A percentile compares a stretch with the other conserved stretches of the same genome.
phyloP scores from a whole-genome alignment of 2,329 filamentous ascomycete species.

The Periconia sp. region DNA sequence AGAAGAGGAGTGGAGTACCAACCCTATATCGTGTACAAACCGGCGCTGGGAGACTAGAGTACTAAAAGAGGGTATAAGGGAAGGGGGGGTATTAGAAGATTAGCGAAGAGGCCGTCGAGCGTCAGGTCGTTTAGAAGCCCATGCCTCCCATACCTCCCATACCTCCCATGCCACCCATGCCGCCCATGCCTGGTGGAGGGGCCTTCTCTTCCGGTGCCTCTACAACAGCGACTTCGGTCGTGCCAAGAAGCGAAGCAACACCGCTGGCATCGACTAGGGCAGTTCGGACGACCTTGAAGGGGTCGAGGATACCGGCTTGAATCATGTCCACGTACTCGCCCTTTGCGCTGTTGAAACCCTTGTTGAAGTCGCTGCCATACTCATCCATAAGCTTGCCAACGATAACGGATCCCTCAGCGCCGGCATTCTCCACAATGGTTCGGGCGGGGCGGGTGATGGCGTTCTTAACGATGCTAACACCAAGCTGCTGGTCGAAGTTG shows the following conservation, averaged over 20 bases:
- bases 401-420: conserved; percentile 91
- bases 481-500: conserved; percentile 99
- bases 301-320: conserved; percentile 92
- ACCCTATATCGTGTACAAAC: conserved; percentile 43
- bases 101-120: conserved; percentile 26
- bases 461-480: conserved; percentile 96
- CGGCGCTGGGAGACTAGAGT: conserved; percentile 34
- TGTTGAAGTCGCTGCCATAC: conserved; percentile 92
- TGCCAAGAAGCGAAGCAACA: conserved; percentile 95
- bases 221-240: conserved; percentile 96
- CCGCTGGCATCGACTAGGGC: conserved; percentile 93
- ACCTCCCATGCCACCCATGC: conserved; percentile 66
- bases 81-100: conserved; percentile 36
- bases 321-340: conserved; percentile 99
- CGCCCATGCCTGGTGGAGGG: conserved; percentile 48
- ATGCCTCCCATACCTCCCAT: conserved; percentile 67
- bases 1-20: conserved; percentile 46
- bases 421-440: conserved; percentile 97
- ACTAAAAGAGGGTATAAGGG: conserved; percentile 42
- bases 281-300: conserved; percentile 98
- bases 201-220: conserved; percentile 94
- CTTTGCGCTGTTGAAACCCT: conserved; percentile 94
- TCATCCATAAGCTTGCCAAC: conserved; percentile 98
- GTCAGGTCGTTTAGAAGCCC: conserved; percentile 57
- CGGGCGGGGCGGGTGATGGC: conserved; percentile 95